Conservation (phyloP, 2,329 filamentous ascomycete species). For the Lasiodiplodia sp. region DNA sequence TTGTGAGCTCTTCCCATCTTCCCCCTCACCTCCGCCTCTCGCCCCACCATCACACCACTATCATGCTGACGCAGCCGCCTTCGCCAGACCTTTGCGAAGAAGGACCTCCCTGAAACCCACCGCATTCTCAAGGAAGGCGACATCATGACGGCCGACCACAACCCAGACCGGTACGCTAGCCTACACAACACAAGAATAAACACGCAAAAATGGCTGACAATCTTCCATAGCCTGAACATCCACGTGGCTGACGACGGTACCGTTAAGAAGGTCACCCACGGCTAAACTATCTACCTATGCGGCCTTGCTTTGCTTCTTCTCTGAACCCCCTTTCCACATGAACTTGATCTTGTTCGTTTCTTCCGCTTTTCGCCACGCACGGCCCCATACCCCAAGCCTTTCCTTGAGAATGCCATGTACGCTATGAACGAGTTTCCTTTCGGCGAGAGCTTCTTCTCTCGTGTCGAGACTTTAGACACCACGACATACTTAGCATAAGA, state of each 20-base stretch:
- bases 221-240: slow-evolving; percentile 50
- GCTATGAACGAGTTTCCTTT: not conserved
- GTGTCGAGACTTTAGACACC: not conserved
- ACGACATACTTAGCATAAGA: not conserved
- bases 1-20: slow-evolving; percentile 41
- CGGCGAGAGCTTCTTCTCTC: not conserved
- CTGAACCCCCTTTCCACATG: slow-evolving; percentile 27
- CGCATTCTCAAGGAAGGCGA: slow-evolving; percentile 55
- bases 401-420: not conserved
- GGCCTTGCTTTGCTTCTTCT: not conserved
- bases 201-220: slow-evolving; percentile 5
- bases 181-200: not conserved
- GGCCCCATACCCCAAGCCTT: not conserved
- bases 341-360: not conserved
- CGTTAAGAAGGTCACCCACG: slow-evolving; percentile 56
- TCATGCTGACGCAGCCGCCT: not conserved
- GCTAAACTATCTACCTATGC: slow-evolving; percentile 37
- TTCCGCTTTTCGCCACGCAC: not conserved
- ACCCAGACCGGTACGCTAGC: slow-evolving; percentile 50
- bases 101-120: slow-evolving; percentile 57
- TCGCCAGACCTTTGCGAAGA: slow-evolving; percentile 58
- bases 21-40: not conserved
- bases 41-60: not conserved
- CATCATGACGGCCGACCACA: slow-evolving; percentile 56
- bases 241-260: slow-evolving; percentile 58